Conservation (phyloP, 441 rosid species). For the Kokia cookei region DNA sequence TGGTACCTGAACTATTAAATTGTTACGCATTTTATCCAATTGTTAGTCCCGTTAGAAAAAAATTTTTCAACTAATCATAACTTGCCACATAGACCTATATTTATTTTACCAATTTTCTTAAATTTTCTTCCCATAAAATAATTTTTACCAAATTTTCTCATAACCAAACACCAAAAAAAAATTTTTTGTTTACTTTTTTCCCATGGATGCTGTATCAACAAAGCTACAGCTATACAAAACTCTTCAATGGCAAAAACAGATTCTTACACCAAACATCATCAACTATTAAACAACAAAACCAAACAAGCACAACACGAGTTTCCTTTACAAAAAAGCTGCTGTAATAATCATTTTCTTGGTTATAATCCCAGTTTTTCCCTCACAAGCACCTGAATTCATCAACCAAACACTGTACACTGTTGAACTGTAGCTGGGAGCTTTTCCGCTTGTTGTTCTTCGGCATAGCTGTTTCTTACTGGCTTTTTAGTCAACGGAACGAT, state of each 20-base stretch:
- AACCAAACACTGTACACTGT: conserved; percentile 47
- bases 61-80: too few relatives aligned
- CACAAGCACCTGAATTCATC: conserved; percentile 87
- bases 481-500: conserved; percentile 64
- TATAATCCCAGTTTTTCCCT: conserved; percentile 62
- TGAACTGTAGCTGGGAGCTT: conserved; percentile 74
- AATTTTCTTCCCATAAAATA: too few relatives aligned
- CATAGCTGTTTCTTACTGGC: conserved; percentile 89
- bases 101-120: too few relatives aligned
- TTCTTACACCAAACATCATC: conserved; percentile 25
- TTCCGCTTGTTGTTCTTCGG: conserved; percentile 84
- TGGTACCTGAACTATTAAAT: too few relatives aligned
- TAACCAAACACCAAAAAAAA: too few relatives aligned
- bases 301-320: conserved; percentile 41
- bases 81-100: too few relatives aligned
- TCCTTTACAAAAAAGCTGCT: conserved; percentile 69
- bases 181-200: too few relatives aligned
- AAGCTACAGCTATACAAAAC: background rate
- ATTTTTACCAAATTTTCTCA: too few relatives aligned
- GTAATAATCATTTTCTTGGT: conserved; percentile 44
- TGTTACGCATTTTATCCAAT: too few relatives aligned
- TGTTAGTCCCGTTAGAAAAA: too few relatives aligned
- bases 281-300: conserved; percentile 22
- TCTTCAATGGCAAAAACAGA: conserved; percentile 61
- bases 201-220: too few relatives aligned